Evolutionary conservation across 1,284 basidiomycete species (phyloP).

Genomic region (Leccinum solheimii): DNA sequence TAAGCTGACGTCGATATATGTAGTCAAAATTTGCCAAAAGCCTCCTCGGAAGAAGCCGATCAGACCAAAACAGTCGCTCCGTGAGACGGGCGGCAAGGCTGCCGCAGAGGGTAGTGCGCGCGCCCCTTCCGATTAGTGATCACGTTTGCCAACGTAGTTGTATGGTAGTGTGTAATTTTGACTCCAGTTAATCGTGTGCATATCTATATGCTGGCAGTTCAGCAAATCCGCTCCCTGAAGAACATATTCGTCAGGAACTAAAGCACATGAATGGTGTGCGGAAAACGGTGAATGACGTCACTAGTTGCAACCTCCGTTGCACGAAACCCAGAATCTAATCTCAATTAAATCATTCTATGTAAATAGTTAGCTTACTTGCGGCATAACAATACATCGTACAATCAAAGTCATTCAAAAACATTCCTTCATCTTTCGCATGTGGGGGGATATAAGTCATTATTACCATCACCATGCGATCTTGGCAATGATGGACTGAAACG

Average conservation of each 20-base stretch:
- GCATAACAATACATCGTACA: not conserved
- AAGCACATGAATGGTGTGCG: not conserved
- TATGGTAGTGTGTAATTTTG: not conserved
- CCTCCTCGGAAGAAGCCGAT: too few species aligned
- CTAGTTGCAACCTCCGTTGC: not conserved
- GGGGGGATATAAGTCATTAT: not conserved
- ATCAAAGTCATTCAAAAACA: not conserved
- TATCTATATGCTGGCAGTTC: not conserved
- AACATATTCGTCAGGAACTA: not conserved
- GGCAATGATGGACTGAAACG: constrained; percentile 29
- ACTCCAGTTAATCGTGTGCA: not conserved
- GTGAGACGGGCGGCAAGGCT: constrained; percentile 45
- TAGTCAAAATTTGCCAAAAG: too few species aligned
- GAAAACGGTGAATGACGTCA: not conserved
- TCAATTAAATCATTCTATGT: not conserved
- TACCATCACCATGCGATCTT: constrained; percentile 32
- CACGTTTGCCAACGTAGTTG: not conserved
- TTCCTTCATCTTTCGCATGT: not conserved
- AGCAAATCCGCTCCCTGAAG: not conserved
- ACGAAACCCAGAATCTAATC: not conserved
- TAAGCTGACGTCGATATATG: too few species aligned
- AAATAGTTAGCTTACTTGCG: not conserved
- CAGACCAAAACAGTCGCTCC: too few species aligned
- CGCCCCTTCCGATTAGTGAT: constrained; percentile 41
- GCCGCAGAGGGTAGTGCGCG: constrained; percentile 36